A percentile compares a stretch with the other conserved stretches of the same genome.
Conservation (phyloP, 2,329 filamentous ascomycete species). For the Fusarium liriodendri region DNA sequence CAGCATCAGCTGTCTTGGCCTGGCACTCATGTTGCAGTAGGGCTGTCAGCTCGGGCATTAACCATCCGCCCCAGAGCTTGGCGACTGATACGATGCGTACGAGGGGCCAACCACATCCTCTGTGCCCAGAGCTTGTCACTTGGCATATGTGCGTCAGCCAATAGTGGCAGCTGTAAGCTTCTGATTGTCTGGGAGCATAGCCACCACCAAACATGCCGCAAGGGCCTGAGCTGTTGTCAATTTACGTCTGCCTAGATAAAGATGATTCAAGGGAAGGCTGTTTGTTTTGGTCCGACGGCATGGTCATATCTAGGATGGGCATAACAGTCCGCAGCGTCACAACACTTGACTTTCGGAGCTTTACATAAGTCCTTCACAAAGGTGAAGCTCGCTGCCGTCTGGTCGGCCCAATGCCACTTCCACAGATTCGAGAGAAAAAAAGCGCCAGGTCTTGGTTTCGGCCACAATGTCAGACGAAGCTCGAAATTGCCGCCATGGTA, state of each 20-base stretch:
- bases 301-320: background rate
- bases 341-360: background rate
- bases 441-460: no score
- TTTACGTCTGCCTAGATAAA: background rate
- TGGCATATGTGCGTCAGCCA: background rate
- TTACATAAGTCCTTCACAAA: background rate
- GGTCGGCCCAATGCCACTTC: background rate
- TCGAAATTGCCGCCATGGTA: background rate
- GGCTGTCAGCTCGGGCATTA: background rate
- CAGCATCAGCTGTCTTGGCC: background rate
- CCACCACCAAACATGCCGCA: background rate
- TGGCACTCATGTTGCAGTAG: background rate
- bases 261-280: background rate
- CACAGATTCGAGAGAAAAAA: background rate
- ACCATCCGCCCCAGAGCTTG: background rate
- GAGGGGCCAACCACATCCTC: background rate
- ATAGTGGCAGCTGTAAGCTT: background rate
- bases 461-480: background rate
- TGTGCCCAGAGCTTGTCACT: background rate
- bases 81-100: background rate
- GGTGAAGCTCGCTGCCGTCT: background rate
- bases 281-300: background rate
- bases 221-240: background rate
- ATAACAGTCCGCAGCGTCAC: background rate
- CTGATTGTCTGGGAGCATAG: background rate